A percentile compares a stretch with the other conserved stretches of the same genome.
These are phyloP conservation scores for Prunus mongolica DNA, from an alignment of 306 rosid genomes.

Conservation along the genomic window DNA sequence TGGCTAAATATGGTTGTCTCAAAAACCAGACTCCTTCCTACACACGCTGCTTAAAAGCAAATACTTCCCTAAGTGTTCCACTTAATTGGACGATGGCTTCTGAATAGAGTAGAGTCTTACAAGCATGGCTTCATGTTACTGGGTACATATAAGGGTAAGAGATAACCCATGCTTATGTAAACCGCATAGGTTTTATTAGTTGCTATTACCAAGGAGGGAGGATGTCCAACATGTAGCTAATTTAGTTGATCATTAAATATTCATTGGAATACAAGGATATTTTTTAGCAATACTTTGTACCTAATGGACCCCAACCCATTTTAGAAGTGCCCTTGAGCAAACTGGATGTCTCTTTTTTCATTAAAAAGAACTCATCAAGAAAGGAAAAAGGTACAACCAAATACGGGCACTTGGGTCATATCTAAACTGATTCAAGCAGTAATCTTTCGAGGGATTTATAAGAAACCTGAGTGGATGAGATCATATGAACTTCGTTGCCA, in stretches of 20 bases:
- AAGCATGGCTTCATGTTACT: neutral
- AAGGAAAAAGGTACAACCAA: neutral
- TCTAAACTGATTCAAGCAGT: neutral
- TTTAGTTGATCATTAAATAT: neutral
- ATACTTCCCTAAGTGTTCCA: neutral
- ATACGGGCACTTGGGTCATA: neutral
- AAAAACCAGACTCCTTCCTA: neutral
- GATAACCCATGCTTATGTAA: neutral
- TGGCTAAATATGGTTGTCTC: no score
- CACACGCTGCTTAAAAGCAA: neutral
- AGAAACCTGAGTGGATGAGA: slow-evolving; percentile 92
- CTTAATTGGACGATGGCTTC: neutral
- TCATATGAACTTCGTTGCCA: slow-evolving; percentile 94
- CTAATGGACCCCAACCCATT: neutral
- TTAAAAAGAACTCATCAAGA: neutral
- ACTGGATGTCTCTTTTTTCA: neutral
- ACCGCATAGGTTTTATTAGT: neutral
- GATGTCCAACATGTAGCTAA: neutral
- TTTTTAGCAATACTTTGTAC: neutral
- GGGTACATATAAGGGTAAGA: neutral
- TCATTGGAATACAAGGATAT: neutral
- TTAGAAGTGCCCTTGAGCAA: neutral
- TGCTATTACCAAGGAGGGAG: neutral
- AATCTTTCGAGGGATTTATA: neutral
- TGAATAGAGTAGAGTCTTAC: neutral